Evolutionary conservation across 2,329 filamentous ascomycete species (phyloP).

Genomic region (Ceratocystiopsis minuta): DNA sequence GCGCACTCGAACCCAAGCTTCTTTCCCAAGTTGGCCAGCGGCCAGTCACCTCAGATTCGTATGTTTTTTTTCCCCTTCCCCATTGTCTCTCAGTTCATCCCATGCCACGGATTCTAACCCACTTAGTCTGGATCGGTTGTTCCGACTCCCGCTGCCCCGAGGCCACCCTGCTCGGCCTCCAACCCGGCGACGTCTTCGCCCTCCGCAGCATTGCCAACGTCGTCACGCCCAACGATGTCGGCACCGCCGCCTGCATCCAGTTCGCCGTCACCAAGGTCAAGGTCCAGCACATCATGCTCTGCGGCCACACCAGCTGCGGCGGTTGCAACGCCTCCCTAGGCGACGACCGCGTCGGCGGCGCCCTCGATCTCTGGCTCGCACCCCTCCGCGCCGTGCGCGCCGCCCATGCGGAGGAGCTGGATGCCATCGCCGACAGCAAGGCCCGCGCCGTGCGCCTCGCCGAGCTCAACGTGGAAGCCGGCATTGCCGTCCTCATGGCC

Average conservation of each 20-base stretch:
- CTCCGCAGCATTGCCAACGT: slow-evolving; percentile 87
- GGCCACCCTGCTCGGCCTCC: slow-evolving; percentile 59
- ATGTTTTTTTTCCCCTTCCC: slow-evolving; percentile 2
- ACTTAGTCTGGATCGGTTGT: slow-evolving; percentile 64
- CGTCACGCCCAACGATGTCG: slow-evolving; percentile 56
- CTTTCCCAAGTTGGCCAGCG: slow-evolving; percentile 48
- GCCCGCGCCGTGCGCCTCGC: slow-evolving; percentile 44
- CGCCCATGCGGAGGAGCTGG: slow-evolving; percentile 36
- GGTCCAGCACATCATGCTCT: slow-evolving; percentile 53
- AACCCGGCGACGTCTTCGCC: slow-evolving; percentile 73
- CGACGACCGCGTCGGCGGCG: slow-evolving; percentile 29
- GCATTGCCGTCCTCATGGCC: slow-evolving; percentile 47
- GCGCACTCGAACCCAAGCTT: slow-evolving; percentile 48
- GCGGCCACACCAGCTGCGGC: slow-evolving; percentile 50
- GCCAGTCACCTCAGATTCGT: slow-evolving; percentile 48
- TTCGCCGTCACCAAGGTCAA: slow-evolving; percentile 58
- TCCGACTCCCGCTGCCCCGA: slow-evolving; percentile 74
- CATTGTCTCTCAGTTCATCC: neutral
- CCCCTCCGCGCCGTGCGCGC: slow-evolving; percentile 27
- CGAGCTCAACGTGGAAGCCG: slow-evolving; percentile 58
- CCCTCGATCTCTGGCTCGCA: slow-evolving; percentile 36
- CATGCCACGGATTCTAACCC: neutral
- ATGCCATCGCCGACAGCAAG: slow-evolving; percentile 31
- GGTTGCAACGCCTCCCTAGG: slow-evolving; percentile 43
- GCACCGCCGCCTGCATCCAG: slow-evolving; percentile 57